Conservation (phyloP, 1,139 yeast species). For the Taphrina confusa region DNA sequence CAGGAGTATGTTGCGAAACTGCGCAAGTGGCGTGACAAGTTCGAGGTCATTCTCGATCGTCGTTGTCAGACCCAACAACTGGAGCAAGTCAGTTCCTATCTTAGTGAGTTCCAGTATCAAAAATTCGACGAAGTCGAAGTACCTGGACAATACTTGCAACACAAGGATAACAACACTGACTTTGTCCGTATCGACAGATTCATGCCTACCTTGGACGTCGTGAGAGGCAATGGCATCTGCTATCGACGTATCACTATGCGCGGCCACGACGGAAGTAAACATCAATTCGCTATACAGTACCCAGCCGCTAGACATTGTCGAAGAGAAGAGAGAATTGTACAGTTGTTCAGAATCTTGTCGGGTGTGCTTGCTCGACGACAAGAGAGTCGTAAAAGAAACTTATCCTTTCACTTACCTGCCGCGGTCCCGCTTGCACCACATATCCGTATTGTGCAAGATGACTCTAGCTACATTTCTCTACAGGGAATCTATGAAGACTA, state of each 20-base stretch:
- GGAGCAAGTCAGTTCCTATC: conserved; percentile 89
- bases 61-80: conserved; percentile 74
- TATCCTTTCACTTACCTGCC: conserved; percentile 82
- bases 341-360: conserved; percentile 82
- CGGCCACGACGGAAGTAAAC: conserved; percentile 90
- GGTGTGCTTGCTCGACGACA: conserved; percentile 73
- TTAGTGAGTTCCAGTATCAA: conserved; percentile 96
- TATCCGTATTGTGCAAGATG: conserved; percentile 86
- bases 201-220: conserved; percentile 82
- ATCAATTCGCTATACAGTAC: conserved; percentile 92
- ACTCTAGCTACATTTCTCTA: conserved; percentile 72
- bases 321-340: conserved; percentile 92
- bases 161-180: conserved; percentile 77
- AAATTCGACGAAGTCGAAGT: conserved; percentile 96
- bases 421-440: conserved; percentile 96
- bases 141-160: conserved; percentile 87
- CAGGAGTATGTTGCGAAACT: conserved; percentile 81
- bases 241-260: conserved; percentile 85
- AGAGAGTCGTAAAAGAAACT: conserved; percentile 81
- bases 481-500: conserved; percentile 85
- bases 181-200: conserved; percentile 92
- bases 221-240: conserved; percentile 90
- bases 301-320: conserved; percentile 98
- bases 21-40: conserved; percentile 87
- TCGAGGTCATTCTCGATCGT: conserved; percentile 82